Evolutionary conservation across 1,284 basidiomycete genomes (phyloP), one percentile per base, ranked within the genome.

Genomic region (Puccinia brachypodii): DNA sequence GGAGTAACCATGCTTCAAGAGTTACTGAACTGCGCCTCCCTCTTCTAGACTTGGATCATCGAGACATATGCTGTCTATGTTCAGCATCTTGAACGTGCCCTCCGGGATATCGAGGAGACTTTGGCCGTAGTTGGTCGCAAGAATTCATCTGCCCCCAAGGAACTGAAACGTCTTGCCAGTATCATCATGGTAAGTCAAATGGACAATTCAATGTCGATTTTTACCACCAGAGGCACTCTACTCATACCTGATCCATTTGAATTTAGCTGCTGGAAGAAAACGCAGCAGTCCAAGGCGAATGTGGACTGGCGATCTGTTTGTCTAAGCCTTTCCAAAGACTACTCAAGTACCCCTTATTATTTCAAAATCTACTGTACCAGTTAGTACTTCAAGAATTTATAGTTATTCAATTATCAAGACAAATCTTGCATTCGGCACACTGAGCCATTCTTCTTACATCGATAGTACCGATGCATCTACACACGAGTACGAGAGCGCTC

Each of bases 291-390:
- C 92, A 93, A 85, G 95, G 94, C 83, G 95, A 98, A 88, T 94
- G 94, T 1, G 94, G 95, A 0, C 89, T 99, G 60, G 92, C 94
- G 44, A 98, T 99, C 85, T 94, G 94, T 2, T 89, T 98, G 11
- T 96, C 94, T 33, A 81, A 81, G 66, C 96, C 96, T 0, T 97
- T 99, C 88, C 96, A 98, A 86, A 91, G 96, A 42, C 89, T 99
- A 60, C 91, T 98, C 86, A 98, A 99, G 87, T 97, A 98, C 86
- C 96, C 96, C 2, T 90, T 99, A 22, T 90, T 99, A 58, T 98
- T 98, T 88, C 96, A 98, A 88, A 98, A 98, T 87, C 89, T 98
- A n/a, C 53, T 81, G 14, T 81, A 81, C 50, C 79, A 81, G 79
- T 81, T n/a, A 66, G 79, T 81, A 0, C 53, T 33, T 31, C 56